phyloP scores from a whole-genome alignment of 768 basidiomycete species.

The Clathrus columnatus region DNA sequence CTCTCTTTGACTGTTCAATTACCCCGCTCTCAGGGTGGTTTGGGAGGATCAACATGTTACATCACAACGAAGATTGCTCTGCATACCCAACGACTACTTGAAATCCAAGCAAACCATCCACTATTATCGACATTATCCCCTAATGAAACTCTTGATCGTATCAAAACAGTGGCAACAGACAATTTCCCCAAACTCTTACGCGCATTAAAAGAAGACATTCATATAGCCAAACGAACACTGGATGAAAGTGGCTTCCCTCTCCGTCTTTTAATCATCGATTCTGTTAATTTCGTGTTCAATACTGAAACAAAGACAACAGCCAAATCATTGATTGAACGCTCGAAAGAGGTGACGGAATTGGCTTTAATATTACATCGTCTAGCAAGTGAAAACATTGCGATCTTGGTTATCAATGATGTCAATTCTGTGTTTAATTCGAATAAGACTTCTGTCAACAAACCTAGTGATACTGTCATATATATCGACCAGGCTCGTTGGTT shows the following conservation, averaged over 20 bases:
- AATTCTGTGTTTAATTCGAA: conserved; percentile 57
- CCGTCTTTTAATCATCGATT: conserved; percentile 78
- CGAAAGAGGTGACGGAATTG: conserved; percentile 58
- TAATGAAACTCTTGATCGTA: background rate
- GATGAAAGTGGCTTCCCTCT: conserved; percentile 40
- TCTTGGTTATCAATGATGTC: conserved; percentile 87
- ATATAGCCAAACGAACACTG: conserved; percentile 35
- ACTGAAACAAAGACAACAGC: conserved; percentile 45
- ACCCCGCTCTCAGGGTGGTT: conserved; percentile 44
- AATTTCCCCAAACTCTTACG: conserved; percentile 37
- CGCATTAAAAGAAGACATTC: conserved; percentile 43
- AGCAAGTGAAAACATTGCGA: conserved; percentile 57
- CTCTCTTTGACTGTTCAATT: conserved; percentile 73
- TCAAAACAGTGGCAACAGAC: background rate
- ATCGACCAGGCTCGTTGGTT: conserved; percentile 72
- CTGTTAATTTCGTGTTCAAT: conserved; percentile 80
- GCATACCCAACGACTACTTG: conserved; percentile 56
- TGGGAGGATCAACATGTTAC: conserved; percentile 65
- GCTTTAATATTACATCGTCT: conserved; percentile 63
- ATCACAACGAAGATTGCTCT: conserved; percentile 65
- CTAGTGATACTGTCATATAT: conserved; percentile 44
- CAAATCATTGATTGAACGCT: conserved; percentile 59
- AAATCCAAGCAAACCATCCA: conserved; percentile 46
- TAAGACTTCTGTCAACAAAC: conserved; percentile 6
- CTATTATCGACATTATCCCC: background rate